phyloP scores from a whole-genome alignment of 257 asterid genomes.

The Solanum sparsipilum region DNA sequence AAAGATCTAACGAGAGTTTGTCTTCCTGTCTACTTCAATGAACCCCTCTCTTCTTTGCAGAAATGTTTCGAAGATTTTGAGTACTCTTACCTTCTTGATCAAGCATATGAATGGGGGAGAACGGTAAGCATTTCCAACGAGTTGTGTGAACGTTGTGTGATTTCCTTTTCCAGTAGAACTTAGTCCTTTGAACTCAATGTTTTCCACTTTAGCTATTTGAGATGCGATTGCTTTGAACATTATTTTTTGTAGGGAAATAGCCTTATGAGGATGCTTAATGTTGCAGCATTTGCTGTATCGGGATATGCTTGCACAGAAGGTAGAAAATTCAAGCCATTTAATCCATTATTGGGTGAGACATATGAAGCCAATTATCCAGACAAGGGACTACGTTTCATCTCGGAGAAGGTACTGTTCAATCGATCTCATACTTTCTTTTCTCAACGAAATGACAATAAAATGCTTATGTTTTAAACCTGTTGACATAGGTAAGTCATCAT shows the following conservation, averaged over 20 bases:
- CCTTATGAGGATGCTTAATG: conserved; percentile 15
- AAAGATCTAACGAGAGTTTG: conserved; percentile 15
- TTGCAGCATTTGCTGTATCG: conserved; percentile 21
- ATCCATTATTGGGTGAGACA: conserved; percentile 19
- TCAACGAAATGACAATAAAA: neutral
- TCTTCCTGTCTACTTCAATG: conserved; percentile 15
- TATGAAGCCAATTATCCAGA: conserved; percentile 19
- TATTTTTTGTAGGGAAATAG: conserved; percentile 6
- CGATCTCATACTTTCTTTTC: neutral
- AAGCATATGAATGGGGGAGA: conserved; percentile 18
- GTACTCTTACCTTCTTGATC: conserved; percentile 13
- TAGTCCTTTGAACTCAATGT: neutral
- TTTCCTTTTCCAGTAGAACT: neutral
- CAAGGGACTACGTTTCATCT: conserved; percentile 16
- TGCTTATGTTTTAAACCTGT: neutral
- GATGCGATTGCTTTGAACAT: neutral
- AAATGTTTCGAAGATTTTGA: conserved; percentile 12
- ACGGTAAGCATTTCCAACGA: neutral
- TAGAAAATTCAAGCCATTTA: conserved; percentile 19
- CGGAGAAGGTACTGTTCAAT: conserved; percentile 7
- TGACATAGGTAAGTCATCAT: conserved; percentile 17
- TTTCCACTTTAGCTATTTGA: neutral
- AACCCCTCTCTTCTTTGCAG: conserved; percentile 13
- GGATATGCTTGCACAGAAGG: conserved; percentile 20
- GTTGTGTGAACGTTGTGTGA: neutral